These are phyloP conservation scores for Elsinoe fawcettii DNA, from an alignment of 2,329 filamentous ascomycete genomes.

Conservation along the genomic window DNA sequence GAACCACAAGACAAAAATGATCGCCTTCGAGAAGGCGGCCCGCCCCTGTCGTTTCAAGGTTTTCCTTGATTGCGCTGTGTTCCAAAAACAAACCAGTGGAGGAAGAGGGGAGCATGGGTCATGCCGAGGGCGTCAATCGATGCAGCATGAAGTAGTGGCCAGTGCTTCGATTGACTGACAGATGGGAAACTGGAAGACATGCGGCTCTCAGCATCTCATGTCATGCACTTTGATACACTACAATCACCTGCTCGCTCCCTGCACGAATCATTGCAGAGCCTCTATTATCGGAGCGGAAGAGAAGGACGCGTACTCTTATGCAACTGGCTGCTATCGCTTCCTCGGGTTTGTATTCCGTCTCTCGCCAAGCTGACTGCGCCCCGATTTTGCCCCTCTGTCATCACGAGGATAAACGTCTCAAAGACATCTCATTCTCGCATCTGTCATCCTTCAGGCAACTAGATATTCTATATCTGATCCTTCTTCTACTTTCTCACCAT, in stretches of 20 bases:
- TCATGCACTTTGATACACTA: neutral
- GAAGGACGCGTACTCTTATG: slow-evolving; percentile 4
- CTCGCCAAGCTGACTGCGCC: slow-evolving; percentile 7
- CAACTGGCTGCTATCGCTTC: slow-evolving; percentile 8
- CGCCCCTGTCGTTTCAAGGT: slow-evolving; percentile 7
- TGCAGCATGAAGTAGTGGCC: neutral
- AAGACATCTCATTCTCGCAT: neutral
- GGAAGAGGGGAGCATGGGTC: neutral
- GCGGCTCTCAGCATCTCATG: neutral
- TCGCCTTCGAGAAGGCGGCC: slow-evolving; percentile 9
- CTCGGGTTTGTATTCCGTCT: neutral
- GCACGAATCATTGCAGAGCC: neutral
- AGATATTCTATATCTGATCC: neutral
- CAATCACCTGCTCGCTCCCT: neutral
- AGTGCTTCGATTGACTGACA: neutral
- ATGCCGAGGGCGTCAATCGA: slow-evolving; percentile 7
- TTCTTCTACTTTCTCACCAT: too few species aligned
- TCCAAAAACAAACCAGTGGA: slow-evolving; percentile 1
- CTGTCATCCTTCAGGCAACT: neutral
- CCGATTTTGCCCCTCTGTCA: slow-evolving; percentile 11
- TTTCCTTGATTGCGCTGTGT: slow-evolving; percentile 1
- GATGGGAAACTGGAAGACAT: neutral
- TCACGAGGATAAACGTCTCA: neutral
- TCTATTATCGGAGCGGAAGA: neutral
- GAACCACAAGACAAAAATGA: neutral